Conservation (phyloP, 345 rosid genomes). For the Linum lewisii region DNA sequence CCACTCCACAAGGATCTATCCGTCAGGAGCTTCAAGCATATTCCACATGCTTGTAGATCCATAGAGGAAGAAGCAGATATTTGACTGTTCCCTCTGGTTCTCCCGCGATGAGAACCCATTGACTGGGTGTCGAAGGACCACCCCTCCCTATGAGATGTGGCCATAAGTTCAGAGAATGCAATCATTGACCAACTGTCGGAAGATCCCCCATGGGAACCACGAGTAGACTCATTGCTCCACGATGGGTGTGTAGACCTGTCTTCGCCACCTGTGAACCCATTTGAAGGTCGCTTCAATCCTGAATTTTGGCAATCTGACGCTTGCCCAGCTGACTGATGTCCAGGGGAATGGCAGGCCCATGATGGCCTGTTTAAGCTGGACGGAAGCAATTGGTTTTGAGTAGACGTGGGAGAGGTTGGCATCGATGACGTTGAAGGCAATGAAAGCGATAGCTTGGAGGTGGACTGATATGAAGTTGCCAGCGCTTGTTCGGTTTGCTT, state of each 20-base stretch:
- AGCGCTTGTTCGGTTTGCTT: slow-evolving; percentile 42
- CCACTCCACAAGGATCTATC: slow-evolving; percentile 75
- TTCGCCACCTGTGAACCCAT: slow-evolving; percentile 27
- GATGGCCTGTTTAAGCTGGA: slow-evolving; percentile 33
- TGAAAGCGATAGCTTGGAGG: slow-evolving; percentile 45
- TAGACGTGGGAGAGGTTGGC: slow-evolving; percentile 25
- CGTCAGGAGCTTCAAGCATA: slow-evolving; percentile 69
- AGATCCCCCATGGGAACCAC: slow-evolving; percentile 48
- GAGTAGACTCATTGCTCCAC: slow-evolving; percentile 45
- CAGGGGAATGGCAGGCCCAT: slow-evolving; percentile 31
- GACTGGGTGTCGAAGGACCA: slow-evolving; percentile 53
- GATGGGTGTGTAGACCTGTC: slow-evolving; percentile 38
- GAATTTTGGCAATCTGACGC: slow-evolving; percentile 31
- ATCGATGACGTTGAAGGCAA: slow-evolving; percentile 61
- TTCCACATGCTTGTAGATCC: slow-evolving; percentile 70
- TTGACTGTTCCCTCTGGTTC: slow-evolving; percentile 34
- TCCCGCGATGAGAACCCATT: slow-evolving; percentile 39
- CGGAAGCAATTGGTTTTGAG: slow-evolving; percentile 41
- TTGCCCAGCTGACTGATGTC: slow-evolving; percentile 29
- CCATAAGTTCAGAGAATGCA: slow-evolving; percentile 75
- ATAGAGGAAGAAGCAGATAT: slow-evolving; percentile 31
- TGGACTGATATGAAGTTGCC: slow-evolving; percentile 41
- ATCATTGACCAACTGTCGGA: slow-evolving; percentile 82
- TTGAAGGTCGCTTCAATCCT: slow-evolving; percentile 33
- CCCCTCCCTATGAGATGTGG: slow-evolving; percentile 50